Evolutionary conservation across 441 rosid species (phyloP), one percentile per base, ranked within the genome.

Genomic region (Theobroma grandiflorum): DNA sequence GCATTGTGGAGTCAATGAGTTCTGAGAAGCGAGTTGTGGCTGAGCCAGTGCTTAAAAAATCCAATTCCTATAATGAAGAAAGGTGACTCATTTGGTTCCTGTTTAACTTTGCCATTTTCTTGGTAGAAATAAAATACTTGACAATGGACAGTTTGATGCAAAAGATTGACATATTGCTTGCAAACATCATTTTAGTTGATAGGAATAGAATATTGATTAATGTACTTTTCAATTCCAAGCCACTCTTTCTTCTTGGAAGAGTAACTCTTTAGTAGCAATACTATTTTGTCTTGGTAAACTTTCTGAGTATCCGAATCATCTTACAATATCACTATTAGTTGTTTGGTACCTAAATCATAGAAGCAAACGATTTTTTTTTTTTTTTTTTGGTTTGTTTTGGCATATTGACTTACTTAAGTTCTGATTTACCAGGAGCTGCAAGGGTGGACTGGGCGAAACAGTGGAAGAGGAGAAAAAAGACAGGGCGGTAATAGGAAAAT

Each of bases 41-140:
- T 3, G 89, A 85, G 45, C 84, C 89, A 1, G 77, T 50, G 43
- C 77, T 94, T 38, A 95, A 85, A 80, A 91, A 87, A 79, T 94
- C 99, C 15, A 95, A 94, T 79, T 94, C 99, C 18, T 94, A 91
- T 26, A 89, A 89, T 40, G 97, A 91, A 84, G 89, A 90, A 79
- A 90, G 97, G 98, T 92, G 37, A 85, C 85, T 64, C 15, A 42
- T 33, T n/a, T 57, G 50, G 2, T 31, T 72, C 76, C 58, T 47
- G 40, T 16, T 31, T 26, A 47, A 69, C 26, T 35, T n/a, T 47
- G 40, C 57, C 61, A 2, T 5, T 14, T 59, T 40, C 4, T 3
- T 20, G 0, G 43, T 11, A 6, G 2, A 38, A 8, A n/a, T 58
- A 9, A n/a, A 33, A 57, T 10, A 20, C 62, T 18, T 3, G 52